Evolutionary conservation across 2,329 filamentous ascomycete genomes (phyloP), one percentile per base, ranked within the genome.

Genomic region (Fusarium coicis): DNA sequence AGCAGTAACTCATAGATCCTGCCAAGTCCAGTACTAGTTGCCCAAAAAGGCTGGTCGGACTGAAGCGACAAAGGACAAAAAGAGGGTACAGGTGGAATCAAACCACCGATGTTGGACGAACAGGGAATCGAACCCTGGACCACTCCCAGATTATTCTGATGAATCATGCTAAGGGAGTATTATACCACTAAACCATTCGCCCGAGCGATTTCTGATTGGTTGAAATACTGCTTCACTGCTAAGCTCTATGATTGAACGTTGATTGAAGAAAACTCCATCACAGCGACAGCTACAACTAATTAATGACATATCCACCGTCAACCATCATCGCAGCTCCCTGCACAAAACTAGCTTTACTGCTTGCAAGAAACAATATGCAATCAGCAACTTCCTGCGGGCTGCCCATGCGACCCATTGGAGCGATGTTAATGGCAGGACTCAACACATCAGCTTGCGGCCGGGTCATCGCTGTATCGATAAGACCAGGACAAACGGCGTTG

Each of bases 401-500:
- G 0, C 87, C 87, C 85, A 88, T 87, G 15, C 87, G 79, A 58
- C 79, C 80, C 85, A 88, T 87, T 0, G 86, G 86, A 2, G 86
- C 85, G 42, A 85, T 86, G 5, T 68, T 53, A 4, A 67, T 40
- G 4, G 65, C 63, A 3, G 55, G 40, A 9, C 23, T 37, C 26
- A 68, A 28, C 21, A 67, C 52, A 16, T 68, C 37, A 1, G 63
- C 63, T 73, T 5, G 80, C 81, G 21, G 81, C 76, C 19, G 80
- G 84, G 84, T 85, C 81, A 87, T 83, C 0, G 85, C 84, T 7
- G 86, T 87, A 39, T 85, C 83, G 32, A 88, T 92, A 68, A 92
- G 90, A 0, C 92, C 91, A 0, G 92, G 91, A 39, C 88, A 91
- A 55, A 93, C 87, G 26, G 90, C 92, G 79, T 93, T 84, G 30